A percentile compares a stretch with the other conserved stretches of the same genome.
Evolutionary conservation across 805 yeast genomes (phyloP).

Genomic region (Candida stauntonica): DNA sequence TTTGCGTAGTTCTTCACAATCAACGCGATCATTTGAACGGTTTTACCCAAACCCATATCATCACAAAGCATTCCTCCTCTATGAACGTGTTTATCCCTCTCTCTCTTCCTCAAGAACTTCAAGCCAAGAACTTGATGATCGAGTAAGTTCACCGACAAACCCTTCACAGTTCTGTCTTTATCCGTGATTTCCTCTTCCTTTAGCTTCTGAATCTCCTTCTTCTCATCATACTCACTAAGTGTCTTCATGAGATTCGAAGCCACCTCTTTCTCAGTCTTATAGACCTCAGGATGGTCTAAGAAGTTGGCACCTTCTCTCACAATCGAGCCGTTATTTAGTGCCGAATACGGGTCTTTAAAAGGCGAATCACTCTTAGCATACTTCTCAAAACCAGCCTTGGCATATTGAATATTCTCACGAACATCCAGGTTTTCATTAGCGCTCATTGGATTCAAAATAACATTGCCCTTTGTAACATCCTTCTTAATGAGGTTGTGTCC

Average conservation of each 20-base stretch:
- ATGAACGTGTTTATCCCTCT: conserved; percentile 21
- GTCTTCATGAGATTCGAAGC: conserved; percentile 15
- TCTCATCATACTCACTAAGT: conserved; percentile 15
- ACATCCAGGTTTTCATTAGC: conserved; percentile 6
- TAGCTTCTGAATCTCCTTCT: conserved; percentile 14
- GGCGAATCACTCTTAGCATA: conserved; percentile 21
- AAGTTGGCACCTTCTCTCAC: conserved; percentile 19
- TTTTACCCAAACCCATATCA: conserved; percentile 89
- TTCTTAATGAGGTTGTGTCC: conserved; percentile 16
- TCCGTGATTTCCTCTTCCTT: conserved; percentile 14
- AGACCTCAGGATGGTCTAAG: conserved; percentile 14
- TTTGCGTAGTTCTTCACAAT: conserved; percentile 31
- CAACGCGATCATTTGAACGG: conserved; percentile 71
- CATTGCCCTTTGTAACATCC: conserved; percentile 4
- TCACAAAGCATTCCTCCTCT: conserved; percentile 72
- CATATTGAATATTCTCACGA: conserved; percentile 10
- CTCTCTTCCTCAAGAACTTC: conserved; percentile 37
- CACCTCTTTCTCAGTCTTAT: conserved; percentile 9
- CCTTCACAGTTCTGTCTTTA: conserved; percentile 29
- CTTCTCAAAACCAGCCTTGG: conserved; percentile 16
- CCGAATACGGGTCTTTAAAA: conserved; percentile 23
- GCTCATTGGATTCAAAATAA: conserved; percentile 13
- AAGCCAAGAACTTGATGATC: conserved; percentile 47
- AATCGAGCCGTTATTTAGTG: conserved; percentile 14
- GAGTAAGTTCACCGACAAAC: conserved; percentile 35